Percentiles rank a stretch among this genome's conserved stretches.
Conservation (phyloP, 805 yeast genomes). For the Ogataea allantospora region DNA sequence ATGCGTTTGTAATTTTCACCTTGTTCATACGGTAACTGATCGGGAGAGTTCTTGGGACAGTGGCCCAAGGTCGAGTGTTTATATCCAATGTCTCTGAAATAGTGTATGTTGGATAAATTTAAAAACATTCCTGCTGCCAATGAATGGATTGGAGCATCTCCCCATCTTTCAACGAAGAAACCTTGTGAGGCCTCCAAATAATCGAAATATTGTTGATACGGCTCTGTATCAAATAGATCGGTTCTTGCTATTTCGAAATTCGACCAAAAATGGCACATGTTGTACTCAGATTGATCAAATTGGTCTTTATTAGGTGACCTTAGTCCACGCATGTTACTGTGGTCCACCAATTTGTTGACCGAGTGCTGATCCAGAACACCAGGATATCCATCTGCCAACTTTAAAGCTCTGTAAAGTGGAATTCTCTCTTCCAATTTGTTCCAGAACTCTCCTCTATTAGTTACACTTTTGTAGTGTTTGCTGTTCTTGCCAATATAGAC, state of each 20-base stretch:
- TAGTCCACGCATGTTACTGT: conserved; percentile 36
- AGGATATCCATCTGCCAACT: conserved; percentile 14
- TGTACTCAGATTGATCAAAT: conserved; percentile 66
- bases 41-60: conserved; percentile 71
- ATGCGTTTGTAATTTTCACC: conserved; percentile 35
- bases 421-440: conserved; percentile 24
- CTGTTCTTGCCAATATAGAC: conserved; percentile 35
- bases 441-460: conserved; percentile 28
- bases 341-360: conserved; percentile 38
- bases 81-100: conserved; percentile 91
- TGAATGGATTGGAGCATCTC: conserved; percentile 94
- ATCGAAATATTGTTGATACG: conserved; percentile 66
- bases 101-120: conserved; percentile 70
- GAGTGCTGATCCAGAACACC: conserved; percentile 31
- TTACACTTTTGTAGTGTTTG: conserved; percentile 28
- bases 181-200: conserved; percentile 74
- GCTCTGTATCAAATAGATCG: conserved; percentile 64
- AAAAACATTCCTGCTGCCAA: conserved; percentile 78
- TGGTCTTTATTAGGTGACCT: conserved; percentile 47
- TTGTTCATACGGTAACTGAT: conserved; percentile 46
- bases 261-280: conserved; percentile 87
- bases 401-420: conserved; percentile 27
- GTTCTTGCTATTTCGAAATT: conserved; percentile 89
- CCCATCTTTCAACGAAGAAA: conserved; percentile 92
- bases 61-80: conserved; percentile 77